Percentiles rank a stretch among this genome's conserved stretches.
Evolutionary conservation across 768 basidiomycete species (phyloP).

Genomic region (Kwoniella dendrophila): DNA sequence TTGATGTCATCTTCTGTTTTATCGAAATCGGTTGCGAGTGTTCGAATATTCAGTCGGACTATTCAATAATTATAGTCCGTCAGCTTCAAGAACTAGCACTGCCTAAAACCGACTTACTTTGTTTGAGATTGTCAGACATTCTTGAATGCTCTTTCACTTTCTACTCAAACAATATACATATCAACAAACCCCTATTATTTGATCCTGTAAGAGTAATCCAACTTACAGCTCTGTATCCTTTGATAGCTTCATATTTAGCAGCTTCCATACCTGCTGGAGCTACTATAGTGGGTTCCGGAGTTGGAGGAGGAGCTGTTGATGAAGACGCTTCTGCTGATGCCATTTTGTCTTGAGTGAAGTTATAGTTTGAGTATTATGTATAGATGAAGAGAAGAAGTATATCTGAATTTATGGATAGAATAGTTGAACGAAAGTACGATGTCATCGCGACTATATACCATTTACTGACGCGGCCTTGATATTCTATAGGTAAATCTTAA

Average conservation of each 20-base stretch:
- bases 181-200: background rate
- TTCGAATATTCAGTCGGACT: slow-evolving; percentile 91
- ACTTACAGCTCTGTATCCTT: slow-evolving; percentile 56
- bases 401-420: slow-evolving; percentile 3
- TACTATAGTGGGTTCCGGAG: slow-evolving; percentile 32
- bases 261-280: slow-evolving; percentile 42
- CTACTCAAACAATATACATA: slow-evolving; percentile 60
- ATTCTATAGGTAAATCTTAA: background rate
- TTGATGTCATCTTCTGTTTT: slow-evolving; percentile 99
- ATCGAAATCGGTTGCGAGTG: slow-evolving; percentile 82
- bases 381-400: background rate
- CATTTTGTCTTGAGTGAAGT: slow-evolving; percentile 25
- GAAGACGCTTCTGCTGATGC: slow-evolving; percentile 24
- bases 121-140: slow-evolving; percentile 85
- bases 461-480: slow-evolving; percentile 28
- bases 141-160: slow-evolving; percentile 92
- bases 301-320: slow-evolving; percentile 19
- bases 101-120: slow-evolving; percentile 63
- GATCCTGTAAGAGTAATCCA: background rate
- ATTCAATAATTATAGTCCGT: slow-evolving; percentile 1
- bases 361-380: background rate
- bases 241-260: slow-evolving; percentile 54
- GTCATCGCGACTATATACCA: slow-evolving; percentile 14
- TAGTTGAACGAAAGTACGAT: slow-evolving; percentile 11
- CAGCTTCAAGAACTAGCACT: background rate